Percentiles rank a stretch among this genome's conserved stretches.
Evolutionary conservation across 495 filamentous ascomycete genomes (phyloP).

Genomic region (Neurospora sp.): DNA sequence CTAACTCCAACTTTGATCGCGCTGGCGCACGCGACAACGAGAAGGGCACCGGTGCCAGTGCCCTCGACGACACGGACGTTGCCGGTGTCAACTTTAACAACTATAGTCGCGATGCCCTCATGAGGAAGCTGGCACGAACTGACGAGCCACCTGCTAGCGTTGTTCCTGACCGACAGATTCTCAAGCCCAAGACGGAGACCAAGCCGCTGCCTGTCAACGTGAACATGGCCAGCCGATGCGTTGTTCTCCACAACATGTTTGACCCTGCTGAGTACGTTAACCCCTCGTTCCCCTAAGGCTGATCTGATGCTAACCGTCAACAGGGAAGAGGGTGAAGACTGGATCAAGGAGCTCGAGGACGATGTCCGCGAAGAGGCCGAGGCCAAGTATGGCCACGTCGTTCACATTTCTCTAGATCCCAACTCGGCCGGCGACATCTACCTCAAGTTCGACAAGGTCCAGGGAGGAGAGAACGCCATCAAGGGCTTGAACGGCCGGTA

Average conservation of each 20-base stretch:
- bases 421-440: conserved; percentile 95
- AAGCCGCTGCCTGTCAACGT: conserved; percentile 78
- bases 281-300: background rate
- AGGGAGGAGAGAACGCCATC: conserved; percentile 92
- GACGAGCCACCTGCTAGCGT: conserved; percentile 66
- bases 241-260: conserved; percentile 93
- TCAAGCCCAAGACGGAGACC: conserved; percentile 69
- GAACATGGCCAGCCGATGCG: conserved; percentile 88
- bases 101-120: conserved; percentile 92
- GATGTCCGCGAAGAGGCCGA: conserved; percentile 92
- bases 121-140: conserved; percentile 94
- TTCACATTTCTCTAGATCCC: conserved; percentile 92
- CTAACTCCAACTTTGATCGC: conserved; percentile 87
- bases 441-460: conserved; percentile 91
- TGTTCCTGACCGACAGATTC: conserved; percentile 55
- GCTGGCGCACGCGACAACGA: conserved; percentile 85
- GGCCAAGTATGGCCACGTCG: conserved; percentile 92
- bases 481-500: conserved; percentile 94
- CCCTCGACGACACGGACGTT: conserved; percentile 95
- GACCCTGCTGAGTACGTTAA: conserved; percentile 73
- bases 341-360: conserved; percentile 90
- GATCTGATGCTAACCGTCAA: conserved; percentile 33
- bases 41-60: conserved; percentile 87
- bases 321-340: conserved; percentile 78
- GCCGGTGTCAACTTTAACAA: conserved; percentile 99